Percentiles rank a stretch among this genome's conserved stretches.
Evolutionary conservation across 2,329 filamentous ascomycete species (phyloP).

Genomic region (Volutella citrinella): DNA sequence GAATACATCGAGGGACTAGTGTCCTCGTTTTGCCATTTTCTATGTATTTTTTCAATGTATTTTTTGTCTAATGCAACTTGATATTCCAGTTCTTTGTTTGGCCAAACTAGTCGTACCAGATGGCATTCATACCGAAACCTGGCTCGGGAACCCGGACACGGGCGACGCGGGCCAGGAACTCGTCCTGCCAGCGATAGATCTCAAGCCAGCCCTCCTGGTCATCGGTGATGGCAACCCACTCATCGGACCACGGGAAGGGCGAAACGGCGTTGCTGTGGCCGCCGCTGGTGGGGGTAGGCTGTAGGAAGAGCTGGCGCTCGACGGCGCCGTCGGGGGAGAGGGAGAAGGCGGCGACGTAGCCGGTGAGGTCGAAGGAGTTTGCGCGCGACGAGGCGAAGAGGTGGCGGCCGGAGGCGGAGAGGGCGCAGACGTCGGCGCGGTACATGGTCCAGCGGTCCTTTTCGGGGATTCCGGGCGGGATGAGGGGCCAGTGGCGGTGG

Average conservation of each 20-base stretch:
- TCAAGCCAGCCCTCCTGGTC: constrained; percentile 86
- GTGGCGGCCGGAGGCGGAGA: constrained; percentile 66
- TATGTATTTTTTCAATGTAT: too few relatives aligned
- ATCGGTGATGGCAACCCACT: constrained; percentile 87
- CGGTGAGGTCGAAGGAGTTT: constrained; percentile 72
- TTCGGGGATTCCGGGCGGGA: constrained; percentile 65
- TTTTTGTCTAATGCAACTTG: too few relatives aligned
- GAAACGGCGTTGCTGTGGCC: constrained; percentile 87
- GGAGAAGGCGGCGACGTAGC: constrained; percentile 79
- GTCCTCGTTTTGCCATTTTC: too few relatives aligned
- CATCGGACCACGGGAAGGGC: constrained; percentile 79
- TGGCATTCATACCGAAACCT: constrained; percentile 96
- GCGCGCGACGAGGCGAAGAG: constrained; percentile 83
- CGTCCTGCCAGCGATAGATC: constrained; percentile 82
- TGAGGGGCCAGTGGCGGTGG: constrained; percentile 70
- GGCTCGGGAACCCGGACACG: constrained; percentile 75
- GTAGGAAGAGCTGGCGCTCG: constrained; percentile 74
- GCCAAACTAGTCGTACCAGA: constrained; percentile 83
- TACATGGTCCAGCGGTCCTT: constrained; percentile 58
- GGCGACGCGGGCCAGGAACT: constrained; percentile 75
- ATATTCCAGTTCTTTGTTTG: too few relatives aligned
- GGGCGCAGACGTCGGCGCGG: constrained; percentile 78
- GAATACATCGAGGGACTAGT: too few relatives aligned
- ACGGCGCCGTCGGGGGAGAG: constrained; percentile 67
- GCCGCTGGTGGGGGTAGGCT: constrained; percentile 82